Conservation (phyloP, 2,329 filamentous ascomycete genomes). For the Trichoderma koningiopsis region DNA sequence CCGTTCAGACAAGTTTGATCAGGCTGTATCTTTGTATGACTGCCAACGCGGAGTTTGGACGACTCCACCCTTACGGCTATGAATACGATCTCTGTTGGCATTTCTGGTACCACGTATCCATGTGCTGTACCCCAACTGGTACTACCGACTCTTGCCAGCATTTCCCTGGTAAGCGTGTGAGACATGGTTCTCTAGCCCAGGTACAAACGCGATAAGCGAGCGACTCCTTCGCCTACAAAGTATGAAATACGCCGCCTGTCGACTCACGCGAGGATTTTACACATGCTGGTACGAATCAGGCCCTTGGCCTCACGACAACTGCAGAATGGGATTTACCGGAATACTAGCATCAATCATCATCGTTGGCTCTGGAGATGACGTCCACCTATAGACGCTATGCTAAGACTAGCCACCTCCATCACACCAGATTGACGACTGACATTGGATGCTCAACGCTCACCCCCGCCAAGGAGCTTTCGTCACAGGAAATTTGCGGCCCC, state of each 20-base stretch:
- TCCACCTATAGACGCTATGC: constrained; percentile 8
- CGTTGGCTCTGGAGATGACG: constrained; percentile 12
- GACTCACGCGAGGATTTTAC: not conserved
- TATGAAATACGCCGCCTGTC: not conserved
- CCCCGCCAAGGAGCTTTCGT: constrained; percentile 24
- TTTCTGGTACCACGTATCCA: not conserved
- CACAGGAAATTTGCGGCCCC: constrained; percentile 21
- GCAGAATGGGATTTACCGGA: not conserved
- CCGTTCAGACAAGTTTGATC: not conserved
- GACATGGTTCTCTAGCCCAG: constrained; percentile 18
- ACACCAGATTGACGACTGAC: constrained; percentile 1
- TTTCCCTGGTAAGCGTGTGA: constrained; percentile 13
- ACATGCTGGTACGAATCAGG: not conserved
- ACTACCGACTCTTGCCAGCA: not conserved
- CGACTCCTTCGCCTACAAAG: constrained; percentile 10
- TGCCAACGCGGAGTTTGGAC: not conserved
- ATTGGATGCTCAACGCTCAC: constrained; percentile 21
- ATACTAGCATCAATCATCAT: not conserved
- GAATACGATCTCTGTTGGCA: not conserved
- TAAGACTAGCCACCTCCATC: constrained; percentile 13
- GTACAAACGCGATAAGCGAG: constrained; percentile 29
- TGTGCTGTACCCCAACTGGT: constrained; percentile 9
- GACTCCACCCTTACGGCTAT: not conserved
- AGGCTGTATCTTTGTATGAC: not conserved
- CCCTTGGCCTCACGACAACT: not conserved